Evolutionary conservation across 148 eudicot genomes (phyloP), one percentile per base, ranked within the genome.

Genomic region (Cornus florida): DNA sequence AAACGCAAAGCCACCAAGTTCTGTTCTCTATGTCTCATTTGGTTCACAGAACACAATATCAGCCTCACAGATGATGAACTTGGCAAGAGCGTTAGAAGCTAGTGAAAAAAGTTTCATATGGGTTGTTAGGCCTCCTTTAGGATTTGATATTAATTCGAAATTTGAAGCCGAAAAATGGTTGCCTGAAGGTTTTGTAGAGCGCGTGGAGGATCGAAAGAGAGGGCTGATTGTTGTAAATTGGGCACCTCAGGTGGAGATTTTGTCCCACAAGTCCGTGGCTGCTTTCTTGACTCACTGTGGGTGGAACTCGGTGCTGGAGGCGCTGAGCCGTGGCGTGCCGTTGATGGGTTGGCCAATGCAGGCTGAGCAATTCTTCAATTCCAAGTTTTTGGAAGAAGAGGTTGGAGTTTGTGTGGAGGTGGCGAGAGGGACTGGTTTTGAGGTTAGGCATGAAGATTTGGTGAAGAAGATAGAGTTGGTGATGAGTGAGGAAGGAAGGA

Each of bases 41-140:
- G 93, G 93, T 7, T 86, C 93, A 24, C 86, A 81, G 68, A 90
- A 79, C 77, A 84, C 90, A 1, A 82, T 90, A 35, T 81, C 91
- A 9, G 69, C 86, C 1, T 77, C 91, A 2, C 95, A 91, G 10
- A 90, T 86, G 89, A 81, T 75, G 83, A 78, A 84, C 19, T 57
- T 91, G 69, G 95, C 89, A 1, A 81, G 28, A 60, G 93, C 91
- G 2, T 57, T 91, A 17, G 91, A 89, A 2, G 71, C 22, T n/a
- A 72, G 77, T 14, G 82, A 59, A 2, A 80, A 13, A 20, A 76
- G 73, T 53, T 91, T 91, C 86, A 85, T 92, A 13, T 92, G 97
- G 97, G 94, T 89, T n/a, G 86, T 92, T 5, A 74, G 92, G 81
- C 94, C 92, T 6, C 93, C 91, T 1, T 14, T 87, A 16, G 93